Evolutionary conservation across 176 grass and related monocot genomes (phyloP), one percentile per base, ranked within the genome.

Genomic region (Rhipidocladum racemiflorum): DNA sequence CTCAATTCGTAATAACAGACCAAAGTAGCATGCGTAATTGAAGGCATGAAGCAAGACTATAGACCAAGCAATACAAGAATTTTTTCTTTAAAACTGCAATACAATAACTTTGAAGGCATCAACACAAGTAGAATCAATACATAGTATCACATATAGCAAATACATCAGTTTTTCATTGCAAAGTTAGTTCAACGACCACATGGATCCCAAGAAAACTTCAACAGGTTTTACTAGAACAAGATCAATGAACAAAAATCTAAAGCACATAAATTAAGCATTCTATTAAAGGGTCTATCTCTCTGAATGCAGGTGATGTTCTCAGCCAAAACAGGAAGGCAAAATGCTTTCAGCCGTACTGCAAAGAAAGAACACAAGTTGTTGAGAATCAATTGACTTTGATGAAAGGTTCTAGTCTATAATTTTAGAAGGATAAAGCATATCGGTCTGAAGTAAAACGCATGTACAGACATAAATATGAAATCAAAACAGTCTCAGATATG

Each of bases 221-320:
- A 83, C 42, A 75, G 20, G 17, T 69, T 74, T 30, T n/a, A 59
- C n/a, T 59, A 79, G 29, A 40, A 79, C 29, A 53, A 14, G 44
- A 70, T n/a, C 42, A 60, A 61, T 28, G 10, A 85, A 81, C 43
- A 81, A 35, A 69, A 80, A 15, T 1, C 76, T 46, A 76, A 75
- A 85, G 2, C 25, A 70, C 70, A 70, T 81, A 81, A 79, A 30
- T 59, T 61, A 50, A 25, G 62, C 20, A 44, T 70, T 81, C 10
- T 38, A 46, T 17, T 67, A 13, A 54, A 76, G 77, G 53, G 42
- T 45, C 32, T 20, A 75, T 81, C 62, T 51, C 51, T 55, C 14
- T 39, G 35, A 50, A 54, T 29, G 10, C 63, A 85, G 24, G 20
- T 51, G 8, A n/a, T n/a, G n/a, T n/a, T n/a, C n/a, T n/a, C n/a